Conservation (phyloP, 768 basidiomycete species). For the Calocera viscosa region DNA sequence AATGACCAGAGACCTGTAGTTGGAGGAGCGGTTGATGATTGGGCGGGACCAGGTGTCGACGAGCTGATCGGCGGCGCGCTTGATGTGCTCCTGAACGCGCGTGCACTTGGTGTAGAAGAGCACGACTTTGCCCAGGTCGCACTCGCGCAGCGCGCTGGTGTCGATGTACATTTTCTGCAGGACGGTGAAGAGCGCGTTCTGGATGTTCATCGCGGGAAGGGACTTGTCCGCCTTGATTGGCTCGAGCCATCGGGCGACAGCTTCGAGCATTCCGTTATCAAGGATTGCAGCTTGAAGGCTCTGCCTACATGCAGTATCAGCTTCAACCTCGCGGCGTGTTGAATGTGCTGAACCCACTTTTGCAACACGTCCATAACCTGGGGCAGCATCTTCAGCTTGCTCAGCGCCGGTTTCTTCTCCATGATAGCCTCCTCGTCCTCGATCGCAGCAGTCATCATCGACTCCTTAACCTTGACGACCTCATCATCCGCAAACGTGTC, state of each 20-base stretch:
- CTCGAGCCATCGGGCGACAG: constrained; percentile 82
- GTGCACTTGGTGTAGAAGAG: constrained; percentile 87
- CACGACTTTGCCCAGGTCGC: constrained; percentile 74
- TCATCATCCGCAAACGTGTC: constrained; percentile 84
- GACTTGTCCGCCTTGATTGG: constrained; percentile 76
- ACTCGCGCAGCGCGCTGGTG: constrained; percentile 77
- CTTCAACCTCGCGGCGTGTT: neutral
- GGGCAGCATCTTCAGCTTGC: constrained; percentile 73
- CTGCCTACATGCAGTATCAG: constrained; percentile 11
- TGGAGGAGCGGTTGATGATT: constrained; percentile 79
- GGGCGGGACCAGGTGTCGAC: constrained; percentile 80
- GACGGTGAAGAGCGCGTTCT: constrained; percentile 75
- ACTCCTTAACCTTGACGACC: constrained; percentile 73
- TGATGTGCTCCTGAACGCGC: constrained; percentile 69
- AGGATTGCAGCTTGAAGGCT: constrained; percentile 72
- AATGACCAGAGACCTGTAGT: constrained; percentile 42
- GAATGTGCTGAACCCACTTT: constrained; percentile 46
- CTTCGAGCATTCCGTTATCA: constrained; percentile 88
- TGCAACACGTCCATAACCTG: constrained; percentile 86
- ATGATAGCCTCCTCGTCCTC: constrained; percentile 71
- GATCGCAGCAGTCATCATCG: constrained; percentile 77
- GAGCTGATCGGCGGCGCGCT: constrained; percentile 70
- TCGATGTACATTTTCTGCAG: constrained; percentile 86
- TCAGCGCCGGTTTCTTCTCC: constrained; percentile 66
- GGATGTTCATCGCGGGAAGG: constrained; percentile 90